Conservation (phyloP, 495 filamentous ascomycete genomes). For the Lasiosphaeriaceae sp. region DNA sequence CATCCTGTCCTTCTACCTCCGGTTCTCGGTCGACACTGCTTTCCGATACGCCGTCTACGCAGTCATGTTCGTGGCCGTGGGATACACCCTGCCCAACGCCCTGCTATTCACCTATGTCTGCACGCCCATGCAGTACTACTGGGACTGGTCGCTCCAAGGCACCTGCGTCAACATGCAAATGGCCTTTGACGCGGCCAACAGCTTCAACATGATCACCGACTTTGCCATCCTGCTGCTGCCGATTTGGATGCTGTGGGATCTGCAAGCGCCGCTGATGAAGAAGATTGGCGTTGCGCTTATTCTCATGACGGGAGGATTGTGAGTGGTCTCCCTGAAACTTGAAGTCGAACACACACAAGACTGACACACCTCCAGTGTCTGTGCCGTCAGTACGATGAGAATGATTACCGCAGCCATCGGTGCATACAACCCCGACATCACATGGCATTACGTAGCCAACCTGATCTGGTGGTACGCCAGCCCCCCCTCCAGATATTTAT, state of each 20-base stretch:
- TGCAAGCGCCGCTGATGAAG: slow-evolving; percentile 8
- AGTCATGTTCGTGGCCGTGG: slow-evolving; percentile 21
- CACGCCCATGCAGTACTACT: slow-evolving; percentile 21
- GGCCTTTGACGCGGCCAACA: slow-evolving; percentile 12
- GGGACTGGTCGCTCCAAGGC: slow-evolving; percentile 17
- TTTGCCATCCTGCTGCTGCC: slow-evolving; percentile 21
- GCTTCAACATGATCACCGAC: slow-evolving; percentile 22
- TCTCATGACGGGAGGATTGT: slow-evolving; percentile 29
- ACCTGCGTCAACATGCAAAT: slow-evolving; percentile 15
- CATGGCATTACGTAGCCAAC: slow-evolving; percentile 23
- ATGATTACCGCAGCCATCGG: slow-evolving; percentile 13
- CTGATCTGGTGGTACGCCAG: slow-evolving; percentile 28
- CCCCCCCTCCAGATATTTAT: too few species aligned
- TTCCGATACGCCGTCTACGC: slow-evolving; percentile 23
- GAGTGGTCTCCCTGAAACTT: slow-evolving; percentile 3
- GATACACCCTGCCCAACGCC: slow-evolving; percentile 20
- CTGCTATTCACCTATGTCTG: slow-evolving; percentile 23
- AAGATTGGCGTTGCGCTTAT: slow-evolving; percentile 25
- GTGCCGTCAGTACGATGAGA: slow-evolving; percentile 21
- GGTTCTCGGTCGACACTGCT: slow-evolving; percentile 13
- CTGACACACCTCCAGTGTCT: slow-evolving; percentile 9
- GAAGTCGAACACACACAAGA: too few species aligned
- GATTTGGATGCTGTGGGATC: slow-evolving; percentile 20
- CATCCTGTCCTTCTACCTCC: slow-evolving; percentile 29
- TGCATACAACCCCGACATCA: slow-evolving; percentile 12